Base-by-base conservation (phyloP, 2,329 filamentous ascomycete species). In the Talaromyces pinophilus region DNA sequence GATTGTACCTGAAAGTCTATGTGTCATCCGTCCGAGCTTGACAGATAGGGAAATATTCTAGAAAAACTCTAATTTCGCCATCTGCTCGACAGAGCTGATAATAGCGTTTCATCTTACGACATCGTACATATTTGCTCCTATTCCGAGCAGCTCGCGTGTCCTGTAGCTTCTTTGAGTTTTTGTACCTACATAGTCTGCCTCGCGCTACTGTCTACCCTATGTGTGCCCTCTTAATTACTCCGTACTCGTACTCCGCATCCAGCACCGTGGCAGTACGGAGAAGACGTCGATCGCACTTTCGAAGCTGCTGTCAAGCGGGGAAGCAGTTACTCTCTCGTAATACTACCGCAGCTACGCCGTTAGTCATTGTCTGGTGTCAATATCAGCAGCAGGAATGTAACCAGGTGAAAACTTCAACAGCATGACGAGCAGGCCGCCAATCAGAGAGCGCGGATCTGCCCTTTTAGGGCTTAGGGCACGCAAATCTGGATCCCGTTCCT, bases 41-140 rank as follows among this genome's bases (percentile, higher is more conserved):
- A 48, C 22, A 62, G 46, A 54, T 63, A 22, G 15, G 48, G 61
- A 63, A 63, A 38, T 38, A 55, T 63, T 63, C 61, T 33, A 46
- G 61, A 63, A 63, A 44, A 55, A 55, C 28, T 55, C 52, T 55
- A 55, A 22, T 35, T 35, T 11, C 8, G 7, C 25, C 17, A 48
- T 48, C 10, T 8, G 44, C 5, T 48, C 44, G n/a, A 22, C n/a
- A 19, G n/a, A 25, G 17, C 42, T 19, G 42, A 25, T 25, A 22
- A 19, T 8, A 46, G 42, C 42, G 42, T 46, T 5, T 11, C 42
- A 19, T 46, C n/a, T 13, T 19, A 44, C 17, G 7, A 19, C 19
- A 1, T 19, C 19, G 19, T 19, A 19, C 19, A 19, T 13, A 48
- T 48, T 48, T n/a, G 40, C 15, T 48, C 25, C 4, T 25, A 25